phyloP scores from a whole-genome alignment of 805 yeast species.

The Ogataea pini region DNA sequence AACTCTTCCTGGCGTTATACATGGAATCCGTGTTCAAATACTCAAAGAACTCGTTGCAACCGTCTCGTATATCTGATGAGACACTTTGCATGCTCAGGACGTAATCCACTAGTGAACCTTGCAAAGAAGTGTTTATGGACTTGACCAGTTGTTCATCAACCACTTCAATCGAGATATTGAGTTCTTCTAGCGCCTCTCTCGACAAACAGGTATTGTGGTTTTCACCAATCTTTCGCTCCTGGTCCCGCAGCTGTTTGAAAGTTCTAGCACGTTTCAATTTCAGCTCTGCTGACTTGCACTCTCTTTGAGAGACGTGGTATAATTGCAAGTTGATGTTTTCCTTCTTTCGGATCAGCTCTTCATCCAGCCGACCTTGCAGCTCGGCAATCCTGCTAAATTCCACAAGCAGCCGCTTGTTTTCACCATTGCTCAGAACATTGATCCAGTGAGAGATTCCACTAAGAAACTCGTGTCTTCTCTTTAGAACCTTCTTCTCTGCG shows the following conservation, averaged over 20 bases:
- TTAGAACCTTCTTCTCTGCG: slow-evolving; percentile 39
- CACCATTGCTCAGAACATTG: slow-evolving; percentile 39
- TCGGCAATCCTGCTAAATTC: slow-evolving; percentile 43
- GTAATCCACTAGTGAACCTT: slow-evolving; percentile 48
- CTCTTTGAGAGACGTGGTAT: slow-evolving; percentile 50
- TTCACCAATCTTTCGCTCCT: slow-evolving; percentile 48
- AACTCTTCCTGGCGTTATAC: slow-evolving; percentile 23
- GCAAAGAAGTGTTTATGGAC: slow-evolving; percentile 47
- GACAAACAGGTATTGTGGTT: slow-evolving; percentile 44
- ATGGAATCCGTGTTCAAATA: slow-evolving; percentile 26
- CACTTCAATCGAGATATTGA: slow-evolving; percentile 50
- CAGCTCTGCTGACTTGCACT: slow-evolving; percentile 45
- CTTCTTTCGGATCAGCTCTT: slow-evolving; percentile 42
- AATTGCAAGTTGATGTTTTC: slow-evolving; percentile 46
- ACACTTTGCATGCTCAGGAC: slow-evolving; percentile 35
- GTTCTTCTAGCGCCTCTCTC: slow-evolving; percentile 53
- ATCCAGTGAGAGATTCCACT: slow-evolving; percentile 47
- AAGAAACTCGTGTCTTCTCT: slow-evolving; percentile 39
- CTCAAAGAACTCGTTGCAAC: slow-evolving; percentile 33
- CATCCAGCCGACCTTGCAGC: slow-evolving; percentile 38
- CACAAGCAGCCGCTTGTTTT: slow-evolving; percentile 40
- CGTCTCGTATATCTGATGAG: slow-evolving; percentile 31
- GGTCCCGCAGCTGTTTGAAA: slow-evolving; percentile 40
- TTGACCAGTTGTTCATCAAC: slow-evolving; percentile 52
- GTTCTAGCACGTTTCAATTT: slow-evolving; percentile 39